phyloP scores from a whole-genome alignment of 1,139 yeast species.

The Sporopachydermia cereana region DNA sequence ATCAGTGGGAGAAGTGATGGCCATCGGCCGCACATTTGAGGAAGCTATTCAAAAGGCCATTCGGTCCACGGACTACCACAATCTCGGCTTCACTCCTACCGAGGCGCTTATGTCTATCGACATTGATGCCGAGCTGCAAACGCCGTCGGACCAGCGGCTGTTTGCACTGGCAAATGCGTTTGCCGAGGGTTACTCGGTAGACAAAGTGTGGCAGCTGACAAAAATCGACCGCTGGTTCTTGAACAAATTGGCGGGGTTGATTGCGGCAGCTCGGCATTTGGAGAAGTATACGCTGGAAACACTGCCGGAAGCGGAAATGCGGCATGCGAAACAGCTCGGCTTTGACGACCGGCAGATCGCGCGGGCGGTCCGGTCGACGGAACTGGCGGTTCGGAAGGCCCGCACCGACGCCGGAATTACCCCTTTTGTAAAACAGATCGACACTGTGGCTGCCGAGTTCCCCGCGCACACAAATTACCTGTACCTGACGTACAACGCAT shows the following conservation, averaged over 20 bases:
- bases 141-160: conserved; percentile 93
- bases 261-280: conserved; percentile 54
- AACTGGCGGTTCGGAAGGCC: conserved; percentile 82
- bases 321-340: conserved; percentile 92
- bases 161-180: conserved; percentile 94
- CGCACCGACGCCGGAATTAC: conserved; percentile 81
- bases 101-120: conserved; percentile 82
- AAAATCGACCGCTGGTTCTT: conserved; percentile 97
- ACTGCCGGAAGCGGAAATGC: conserved; percentile 48
- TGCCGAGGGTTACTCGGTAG: conserved; percentile 78
- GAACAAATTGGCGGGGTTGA: conserved; percentile 67
- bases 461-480: conserved; percentile 94
- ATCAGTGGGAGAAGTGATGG: conserved; percentile 98
- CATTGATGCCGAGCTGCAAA: conserved; percentile 80
- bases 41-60: conserved; percentile 98
- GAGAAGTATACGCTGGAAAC: conserved; percentile 28
- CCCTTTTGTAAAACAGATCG: conserved; percentile 95
- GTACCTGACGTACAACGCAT: conserved; percentile 92
- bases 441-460: conserved; percentile 98
- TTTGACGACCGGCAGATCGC: conserved; percentile 97
- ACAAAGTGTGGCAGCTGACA: conserved; percentile 83
- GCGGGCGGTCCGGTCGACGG: conserved; percentile 78
- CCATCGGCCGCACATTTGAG: conserved; percentile 95
- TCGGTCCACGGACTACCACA: conserved; percentile 90
- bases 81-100: conserved; percentile 86